phyloP scores from a whole-genome alignment of 129 eudicot genomes.

The Logfia minima region DNA sequence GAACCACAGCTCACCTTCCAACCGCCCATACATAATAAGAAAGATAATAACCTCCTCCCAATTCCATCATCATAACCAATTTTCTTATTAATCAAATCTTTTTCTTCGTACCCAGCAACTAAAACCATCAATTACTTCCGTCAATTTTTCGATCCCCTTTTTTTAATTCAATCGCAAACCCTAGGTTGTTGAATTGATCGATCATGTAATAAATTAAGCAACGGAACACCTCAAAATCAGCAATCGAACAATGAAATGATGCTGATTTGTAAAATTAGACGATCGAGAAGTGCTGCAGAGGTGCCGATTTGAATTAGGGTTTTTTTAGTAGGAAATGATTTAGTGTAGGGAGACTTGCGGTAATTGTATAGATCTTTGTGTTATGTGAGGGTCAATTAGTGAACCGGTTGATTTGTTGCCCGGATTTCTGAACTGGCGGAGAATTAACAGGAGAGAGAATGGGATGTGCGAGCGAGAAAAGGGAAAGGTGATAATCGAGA shows the following conservation, averaged over 20 bases:
- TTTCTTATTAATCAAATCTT: conserved; percentile 19
- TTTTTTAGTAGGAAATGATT: conserved; percentile 28
- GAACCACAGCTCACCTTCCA: conserved; percentile 47
- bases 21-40: conserved; percentile 42
- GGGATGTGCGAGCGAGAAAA: not conserved
- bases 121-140: conserved; percentile 32
- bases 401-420: conserved; percentile 20
- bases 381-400: conserved; percentile 22
- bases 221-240: conserved; percentile 35
- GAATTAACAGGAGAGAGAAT: conserved; percentile 22
- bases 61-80: conserved; percentile 39
- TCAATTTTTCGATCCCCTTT: conserved; percentile 39
- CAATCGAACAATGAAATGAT: conserved; percentile 14
- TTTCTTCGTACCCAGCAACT: not conserved
- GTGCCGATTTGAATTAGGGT: conserved; percentile 40
- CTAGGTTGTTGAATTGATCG: conserved; percentile 34
- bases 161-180: conserved; percentile 26
- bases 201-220: conserved; percentile 17
- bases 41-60: not conserved
- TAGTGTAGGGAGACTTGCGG: conserved; percentile 12
- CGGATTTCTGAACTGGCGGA: conserved; percentile 27
- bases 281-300: conserved; percentile 7
- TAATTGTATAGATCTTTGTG: conserved; percentile 26
- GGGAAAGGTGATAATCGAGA: conserved; percentile 15
- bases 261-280: not conserved